Evolutionary conservation across 129 eudicot species (phyloP).

Genomic region (Pulicaria dysenterica): DNA sequence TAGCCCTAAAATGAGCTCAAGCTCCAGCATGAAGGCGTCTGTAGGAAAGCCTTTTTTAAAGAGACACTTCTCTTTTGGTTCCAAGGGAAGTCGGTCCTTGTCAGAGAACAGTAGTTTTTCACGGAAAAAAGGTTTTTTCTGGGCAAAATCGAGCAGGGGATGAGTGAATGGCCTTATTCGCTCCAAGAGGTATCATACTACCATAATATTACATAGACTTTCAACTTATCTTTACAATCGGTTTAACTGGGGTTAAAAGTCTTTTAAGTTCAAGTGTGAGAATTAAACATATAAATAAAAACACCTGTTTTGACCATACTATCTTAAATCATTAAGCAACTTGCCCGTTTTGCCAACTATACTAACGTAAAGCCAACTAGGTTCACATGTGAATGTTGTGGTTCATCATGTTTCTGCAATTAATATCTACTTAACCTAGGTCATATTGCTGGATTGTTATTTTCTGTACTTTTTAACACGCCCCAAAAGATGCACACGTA

Average conservation of each 20-base stretch:
- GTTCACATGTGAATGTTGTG: slow-evolving; percentile 1
- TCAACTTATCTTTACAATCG: not conserved
- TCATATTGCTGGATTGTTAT: too few species aligned
- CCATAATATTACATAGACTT: not conserved
- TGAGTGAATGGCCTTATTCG: slow-evolving; percentile 49
- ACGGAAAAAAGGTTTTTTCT: slow-evolving; percentile 72
- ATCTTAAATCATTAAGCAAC: not conserved
- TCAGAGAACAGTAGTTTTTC: slow-evolving; percentile 51
- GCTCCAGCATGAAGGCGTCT: slow-evolving; percentile 69
- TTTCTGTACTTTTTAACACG: too few species aligned
- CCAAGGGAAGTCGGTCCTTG: slow-evolving; percentile 48
- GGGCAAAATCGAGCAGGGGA: slow-evolving; percentile 73
- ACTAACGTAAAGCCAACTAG: not conserved
- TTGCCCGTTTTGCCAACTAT: not conserved
- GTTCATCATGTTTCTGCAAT: not conserved
- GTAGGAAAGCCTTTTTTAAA: slow-evolving; percentile 63
- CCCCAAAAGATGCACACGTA: not conserved
- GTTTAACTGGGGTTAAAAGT: not conserved
- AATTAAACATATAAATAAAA: too few species aligned
- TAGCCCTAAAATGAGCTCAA: slow-evolving; percentile 53
- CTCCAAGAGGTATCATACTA: slow-evolving; percentile 39
- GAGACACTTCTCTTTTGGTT: slow-evolving; percentile 86
- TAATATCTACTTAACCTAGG: slow-evolving; percentile 3
- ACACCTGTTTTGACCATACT: too few species aligned
- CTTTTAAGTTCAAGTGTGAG: too few species aligned